Base-by-base conservation (phyloP, 129 eudicot species). In the Saussurea involucrata region DNA sequence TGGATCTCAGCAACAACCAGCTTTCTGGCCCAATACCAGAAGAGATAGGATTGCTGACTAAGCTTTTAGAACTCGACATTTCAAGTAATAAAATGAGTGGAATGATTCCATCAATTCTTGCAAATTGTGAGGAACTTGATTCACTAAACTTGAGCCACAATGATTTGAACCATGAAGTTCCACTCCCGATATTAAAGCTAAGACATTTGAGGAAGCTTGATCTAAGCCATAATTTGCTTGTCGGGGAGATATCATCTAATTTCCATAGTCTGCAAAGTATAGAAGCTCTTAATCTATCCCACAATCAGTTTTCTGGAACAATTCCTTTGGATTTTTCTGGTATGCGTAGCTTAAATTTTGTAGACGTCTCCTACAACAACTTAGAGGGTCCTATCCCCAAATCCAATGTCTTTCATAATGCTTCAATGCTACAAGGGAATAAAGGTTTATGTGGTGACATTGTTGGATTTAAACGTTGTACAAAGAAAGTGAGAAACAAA, bases 21-120 rank as follows among this genome's bases (percentile, higher is more conserved):
- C 79, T 83, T 66, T 83, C 83, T 0, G 93, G 93, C 4, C 22
- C 24, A 3, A 22, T 88, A 17, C 90, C 90, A 0, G 55, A 5
- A 61, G 88, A 86, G 1, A 71, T 88, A 5, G 87, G 90, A 33
- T 18, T 53, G 13, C 29, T 75, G 5, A n/a, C 44, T 5, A 12
- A 82, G n/a, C 75, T 88, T 9, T 66, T 8, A 6, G 20, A 5
- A 8, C 85, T 85, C n/a, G 85, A 85, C 32, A 71, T 87, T 21
- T 77, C 87, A 9, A 21, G 9, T 8, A 88, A 88, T 64, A 64
- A 21, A 83, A 24, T 28, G 89, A 89, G 70, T 9, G 58, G 12
- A 53, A 1, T 0, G 1, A 63, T 74, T 34, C 84, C 80, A 21
- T 37, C 40, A 57, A 21, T 27, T 81, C 9, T 27, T 10, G 44